Conservation (phyloP, 1,284 basidiomycete species). For the Fomitopsis betulina region DNA sequence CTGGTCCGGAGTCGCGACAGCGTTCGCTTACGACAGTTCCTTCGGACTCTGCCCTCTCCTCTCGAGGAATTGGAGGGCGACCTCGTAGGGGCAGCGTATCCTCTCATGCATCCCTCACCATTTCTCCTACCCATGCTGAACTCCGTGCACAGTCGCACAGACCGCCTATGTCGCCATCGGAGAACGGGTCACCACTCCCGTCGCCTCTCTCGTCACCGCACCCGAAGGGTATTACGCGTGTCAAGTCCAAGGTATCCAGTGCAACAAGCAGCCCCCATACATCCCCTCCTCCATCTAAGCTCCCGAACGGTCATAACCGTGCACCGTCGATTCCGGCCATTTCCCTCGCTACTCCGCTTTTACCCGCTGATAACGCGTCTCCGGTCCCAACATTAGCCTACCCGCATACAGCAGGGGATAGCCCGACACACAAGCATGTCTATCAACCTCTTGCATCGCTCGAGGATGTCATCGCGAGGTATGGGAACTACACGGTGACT, state of each 20-base stretch:
- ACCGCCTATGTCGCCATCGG: constrained; percentile 11
- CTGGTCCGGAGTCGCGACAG: constrained; percentile 24
- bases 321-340: constrained; percentile 24
- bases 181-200: constrained; percentile 16
- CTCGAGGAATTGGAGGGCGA: constrained; percentile 5
- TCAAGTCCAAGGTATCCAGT: constrained; percentile 27
- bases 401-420: constrained; percentile 19
- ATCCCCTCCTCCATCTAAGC: constrained; percentile 19
- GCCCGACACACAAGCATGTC: constrained; percentile 10
- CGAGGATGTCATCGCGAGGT: constrained; percentile 28
- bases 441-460: constrained; percentile 22
- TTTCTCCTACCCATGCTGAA: constrained; percentile 15
- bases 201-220: constrained; percentile 13
- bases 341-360: constrained; percentile 21
- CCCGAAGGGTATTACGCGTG: constrained; percentile 17
- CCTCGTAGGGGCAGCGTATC: constrained; percentile 25
- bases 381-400: constrained; percentile 15
- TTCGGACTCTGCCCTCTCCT: constrained; percentile 11
- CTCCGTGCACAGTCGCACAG: constrained; percentile 15
- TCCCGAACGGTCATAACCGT: constrained; percentile 18
- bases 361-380: constrained; percentile 16
- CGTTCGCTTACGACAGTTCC: constrained; percentile 21
- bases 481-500: constrained; percentile 19
- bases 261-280: constrained; percentile 15
- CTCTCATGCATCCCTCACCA: constrained; percentile 18